These are phyloP conservation scores for Martiniozyma asiatica DNA, from an alignment of 1,139 yeast species.

Conservation along the genomic window DNA sequence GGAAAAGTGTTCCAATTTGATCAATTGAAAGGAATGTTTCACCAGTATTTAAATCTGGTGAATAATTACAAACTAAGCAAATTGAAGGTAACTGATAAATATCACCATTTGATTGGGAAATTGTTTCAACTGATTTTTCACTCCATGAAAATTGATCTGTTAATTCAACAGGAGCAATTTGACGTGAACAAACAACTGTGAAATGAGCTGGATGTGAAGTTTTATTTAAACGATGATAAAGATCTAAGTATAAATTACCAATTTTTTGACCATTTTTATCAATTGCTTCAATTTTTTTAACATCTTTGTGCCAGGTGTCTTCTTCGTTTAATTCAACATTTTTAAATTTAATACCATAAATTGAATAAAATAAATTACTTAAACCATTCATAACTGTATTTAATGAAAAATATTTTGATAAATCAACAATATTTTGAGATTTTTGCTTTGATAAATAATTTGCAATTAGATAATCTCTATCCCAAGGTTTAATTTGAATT, in stretches of 20 bases:
- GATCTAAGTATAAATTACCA: conserved; percentile 59
- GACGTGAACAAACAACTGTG: conserved; percentile 89
- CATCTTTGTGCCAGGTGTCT: conserved; percentile 77
- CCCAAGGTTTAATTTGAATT: conserved; percentile 68
- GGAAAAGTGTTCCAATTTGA: conserved; percentile 90
- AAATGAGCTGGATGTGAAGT: conserved; percentile 82
- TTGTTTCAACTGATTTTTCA: conserved; percentile 26
- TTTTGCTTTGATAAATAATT: conserved; percentile 22
- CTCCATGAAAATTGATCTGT: conserved; percentile 16
- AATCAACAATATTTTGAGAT: conserved; percentile 24
- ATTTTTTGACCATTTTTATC: conserved; percentile 45
- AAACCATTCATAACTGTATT: conserved; percentile 85
- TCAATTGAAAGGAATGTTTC: conserved; percentile 47
- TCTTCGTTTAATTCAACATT: conserved; percentile 38
- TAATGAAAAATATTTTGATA: conserved; percentile 60
- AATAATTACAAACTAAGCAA: conserved; percentile 78
- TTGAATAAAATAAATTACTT: conserved; percentile 50
- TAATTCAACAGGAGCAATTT: conserved; percentile 39
- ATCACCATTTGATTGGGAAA: conserved; percentile 26
- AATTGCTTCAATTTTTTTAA: conserved; percentile 65
- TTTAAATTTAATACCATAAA: conserved; percentile 66
- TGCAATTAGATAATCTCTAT: conserved; percentile 60
- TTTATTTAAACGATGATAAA: conserved; percentile 52
- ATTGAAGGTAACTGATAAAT: conserved; percentile 78
- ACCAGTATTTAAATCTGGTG: conserved; percentile 19